Conservation (phyloP, 169 alveolate species). For the Theileria sp. region DNA sequence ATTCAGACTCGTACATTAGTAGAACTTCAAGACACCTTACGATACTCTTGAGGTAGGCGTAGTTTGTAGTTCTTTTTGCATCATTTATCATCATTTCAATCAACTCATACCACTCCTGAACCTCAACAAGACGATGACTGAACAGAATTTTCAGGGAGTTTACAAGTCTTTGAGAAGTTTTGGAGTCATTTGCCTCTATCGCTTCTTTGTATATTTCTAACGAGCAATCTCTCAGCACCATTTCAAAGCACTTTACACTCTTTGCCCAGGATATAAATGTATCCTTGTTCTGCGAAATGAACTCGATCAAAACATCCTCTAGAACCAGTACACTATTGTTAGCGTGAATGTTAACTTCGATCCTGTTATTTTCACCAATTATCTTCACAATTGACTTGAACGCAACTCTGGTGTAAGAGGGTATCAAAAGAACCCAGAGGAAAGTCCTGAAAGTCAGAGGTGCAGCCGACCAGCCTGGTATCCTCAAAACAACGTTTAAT, state of each 20-base stretch:
- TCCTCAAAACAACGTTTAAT: conserved; percentile 27
- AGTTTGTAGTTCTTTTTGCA: conserved; percentile 38
- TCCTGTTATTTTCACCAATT: conserved; percentile 36
- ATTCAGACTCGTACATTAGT: neutral
- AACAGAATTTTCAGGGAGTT: conserved; percentile 13
- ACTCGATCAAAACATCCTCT: conserved; percentile 42
- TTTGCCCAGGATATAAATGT: neutral
- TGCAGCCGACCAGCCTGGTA: conserved; percentile 55
- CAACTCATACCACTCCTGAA: conserved; percentile 17
- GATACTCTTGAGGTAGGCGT: conserved; percentile 53
- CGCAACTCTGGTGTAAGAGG: conserved; percentile 35
- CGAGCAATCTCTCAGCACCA: conserved; percentile 13
- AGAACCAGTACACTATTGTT: conserved; percentile 6
- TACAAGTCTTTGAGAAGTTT: conserved; percentile 16
- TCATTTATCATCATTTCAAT: conserved; percentile 23
- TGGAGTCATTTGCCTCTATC: conserved; percentile 25
- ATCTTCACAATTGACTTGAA: conserved; percentile 28
- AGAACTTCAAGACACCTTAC: conserved; percentile 40
- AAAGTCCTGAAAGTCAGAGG: conserved; percentile 42
- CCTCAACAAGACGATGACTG: conserved; percentile 18
- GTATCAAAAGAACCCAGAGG: conserved; percentile 36
- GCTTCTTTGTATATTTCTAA: conserved; percentile 9
- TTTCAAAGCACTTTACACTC: conserved; percentile 3
- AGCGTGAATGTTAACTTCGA: conserved; percentile 2
- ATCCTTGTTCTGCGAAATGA: conserved; percentile 18